Conservation (phyloP, 768 basidiomycete species). For the Psilocybe subaeruginosa region DNA sequence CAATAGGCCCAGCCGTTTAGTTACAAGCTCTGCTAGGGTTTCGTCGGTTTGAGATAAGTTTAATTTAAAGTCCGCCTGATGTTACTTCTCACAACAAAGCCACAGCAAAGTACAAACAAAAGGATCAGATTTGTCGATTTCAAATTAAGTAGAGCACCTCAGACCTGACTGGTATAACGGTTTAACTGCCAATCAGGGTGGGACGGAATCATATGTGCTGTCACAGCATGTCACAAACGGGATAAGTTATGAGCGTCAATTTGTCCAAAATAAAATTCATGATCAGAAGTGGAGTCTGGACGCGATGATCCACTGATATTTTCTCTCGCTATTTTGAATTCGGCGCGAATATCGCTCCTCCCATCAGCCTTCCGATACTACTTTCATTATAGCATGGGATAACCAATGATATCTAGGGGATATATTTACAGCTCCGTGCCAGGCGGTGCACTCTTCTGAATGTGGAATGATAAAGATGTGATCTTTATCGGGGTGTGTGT, state of each 20-base stretch:
- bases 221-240: not conserved
- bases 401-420: not conserved
- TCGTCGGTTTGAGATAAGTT: too few species aligned
- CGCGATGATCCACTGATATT: not conserved
- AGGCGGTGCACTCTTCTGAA: slow-evolving; percentile 9
- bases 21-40: too few species aligned
- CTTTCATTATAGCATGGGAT: slow-evolving; percentile 9
- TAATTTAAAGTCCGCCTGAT: too few species aligned
- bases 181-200: not conserved
- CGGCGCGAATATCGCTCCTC: not conserved
- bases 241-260: slow-evolving; percentile 4
- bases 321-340: slow-evolving; percentile 3
- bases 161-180: too few species aligned
- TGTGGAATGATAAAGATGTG: slow-evolving; percentile 7
- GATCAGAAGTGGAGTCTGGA: not conserved
- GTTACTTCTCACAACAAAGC: too few species aligned
- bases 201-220: slow-evolving; percentile 1
- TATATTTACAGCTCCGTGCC: slow-evolving; percentile 10
- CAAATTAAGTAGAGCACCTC: too few species aligned
- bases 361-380: slow-evolving; percentile 1
- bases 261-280: not conserved
- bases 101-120: too few species aligned
- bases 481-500: slow-evolving; percentile 7
- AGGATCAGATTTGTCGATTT: too few species aligned
- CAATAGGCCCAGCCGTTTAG: too few species aligned